Conservation (phyloP, 495 filamentous ascomycete genomes). For the Annulohypoxylon maeteangense region DNA sequence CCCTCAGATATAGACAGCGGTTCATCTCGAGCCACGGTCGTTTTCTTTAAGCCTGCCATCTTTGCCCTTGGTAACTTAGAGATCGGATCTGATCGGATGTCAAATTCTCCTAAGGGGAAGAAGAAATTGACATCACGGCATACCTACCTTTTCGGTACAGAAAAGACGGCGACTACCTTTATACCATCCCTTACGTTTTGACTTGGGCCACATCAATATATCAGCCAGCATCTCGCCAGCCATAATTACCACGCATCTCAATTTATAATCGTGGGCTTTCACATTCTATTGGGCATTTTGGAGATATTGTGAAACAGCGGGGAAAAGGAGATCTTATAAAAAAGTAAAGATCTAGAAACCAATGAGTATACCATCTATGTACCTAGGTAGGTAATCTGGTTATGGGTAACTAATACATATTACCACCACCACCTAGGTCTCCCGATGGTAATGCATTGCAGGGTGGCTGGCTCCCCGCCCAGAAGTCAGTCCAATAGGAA, state of each 20-base stretch:
- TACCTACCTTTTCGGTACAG: neutral
- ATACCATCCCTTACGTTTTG: neutral
- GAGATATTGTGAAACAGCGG: neutral
- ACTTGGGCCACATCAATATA: neutral
- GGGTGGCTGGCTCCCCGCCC: neutral
- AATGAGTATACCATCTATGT: conserved; percentile 24
- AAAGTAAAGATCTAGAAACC: neutral
- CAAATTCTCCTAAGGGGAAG: neutral
- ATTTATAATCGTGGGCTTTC: conserved; percentile 23
- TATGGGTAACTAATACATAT: conserved; percentile 6
- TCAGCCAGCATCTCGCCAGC: conserved; percentile 34
- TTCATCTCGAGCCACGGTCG: conserved; percentile 18
- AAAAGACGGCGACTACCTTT: conserved; percentile 11
- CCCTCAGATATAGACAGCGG: conserved; percentile 30
- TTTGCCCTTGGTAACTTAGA: neutral
- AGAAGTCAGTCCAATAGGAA: neutral
- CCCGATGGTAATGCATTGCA: neutral
- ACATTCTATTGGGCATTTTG: neutral
- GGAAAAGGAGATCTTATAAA: conserved; percentile 2
- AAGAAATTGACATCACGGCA: neutral
- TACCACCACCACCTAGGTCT: neutral
- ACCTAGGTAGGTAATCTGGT: conserved; percentile 8
- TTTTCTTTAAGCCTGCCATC: conserved; percentile 35
- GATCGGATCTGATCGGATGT: neutral
- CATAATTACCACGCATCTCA: conserved; percentile 7